These are phyloP conservation scores for Afroboletus lepidellus DNA, from an alignment of 1,284 basidiomycete species.

Conservation along the genomic window DNA sequence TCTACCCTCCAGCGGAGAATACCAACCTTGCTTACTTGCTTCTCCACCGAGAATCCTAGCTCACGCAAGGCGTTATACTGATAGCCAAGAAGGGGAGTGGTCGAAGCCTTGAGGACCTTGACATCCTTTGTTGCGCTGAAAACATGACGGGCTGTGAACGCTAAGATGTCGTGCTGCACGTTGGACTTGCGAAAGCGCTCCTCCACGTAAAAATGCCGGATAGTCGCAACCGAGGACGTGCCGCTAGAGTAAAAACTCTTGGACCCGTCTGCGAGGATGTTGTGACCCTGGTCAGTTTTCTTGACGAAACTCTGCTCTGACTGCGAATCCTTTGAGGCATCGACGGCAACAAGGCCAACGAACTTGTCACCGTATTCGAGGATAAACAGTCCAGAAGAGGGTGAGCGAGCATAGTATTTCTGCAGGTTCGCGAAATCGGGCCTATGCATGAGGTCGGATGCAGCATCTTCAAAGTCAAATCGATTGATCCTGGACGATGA, in stretches of 20 bases:
- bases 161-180: slow-evolving; percentile 66
- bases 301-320: slow-evolving; percentile 27
- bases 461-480: slow-evolving; percentile 58
- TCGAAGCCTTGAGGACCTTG: slow-evolving; percentile 44
- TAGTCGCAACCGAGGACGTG: slow-evolving; percentile 51
- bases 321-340: slow-evolving; percentile 48
- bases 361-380: slow-evolving; percentile 60
- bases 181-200: slow-evolving; percentile 55
- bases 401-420: slow-evolving; percentile 58
- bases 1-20: slow-evolving; percentile 53
- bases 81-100: slow-evolving; percentile 55
- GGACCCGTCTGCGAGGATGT: slow-evolving; percentile 9
- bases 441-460: slow-evolving; percentile 52
- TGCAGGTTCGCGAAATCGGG: slow-evolving; percentile 56
- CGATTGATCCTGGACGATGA: slow-evolving; percentile 60
- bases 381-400: slow-evolving; percentile 66
- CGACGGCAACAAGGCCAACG: slow-evolving; percentile 69
- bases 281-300: slow-evolving; percentile 20
- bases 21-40: slow-evolving; percentile 45
- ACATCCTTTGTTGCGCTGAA: slow-evolving; percentile 48
- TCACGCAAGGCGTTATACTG: slow-evolving; percentile 44
- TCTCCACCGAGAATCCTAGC: slow-evolving; percentile 52
- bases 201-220: slow-evolving; percentile 77
- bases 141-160: slow-evolving; percentile 54
- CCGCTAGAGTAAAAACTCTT: slow-evolving; percentile 29